These are phyloP conservation scores for Quercus mongolica DNA, from an alignment of 306 rosid genomes.

Conservation along the genomic window DNA sequence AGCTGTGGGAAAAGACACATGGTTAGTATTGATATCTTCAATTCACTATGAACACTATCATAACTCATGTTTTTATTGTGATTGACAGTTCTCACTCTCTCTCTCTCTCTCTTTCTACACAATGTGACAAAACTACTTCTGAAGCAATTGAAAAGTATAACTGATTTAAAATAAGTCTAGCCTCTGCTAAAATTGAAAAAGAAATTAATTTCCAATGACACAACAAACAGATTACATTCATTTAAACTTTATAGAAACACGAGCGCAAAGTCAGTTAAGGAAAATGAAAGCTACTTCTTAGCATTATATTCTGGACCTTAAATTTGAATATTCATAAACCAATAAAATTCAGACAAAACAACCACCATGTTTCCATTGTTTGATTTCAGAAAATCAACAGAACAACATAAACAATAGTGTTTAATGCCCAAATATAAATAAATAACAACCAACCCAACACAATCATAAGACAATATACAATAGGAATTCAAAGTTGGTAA, in stretches of 20 bases:
- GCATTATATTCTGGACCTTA: neutral
- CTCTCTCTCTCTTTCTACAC: too few species aligned
- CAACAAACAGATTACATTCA: neutral
- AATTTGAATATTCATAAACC: neutral
- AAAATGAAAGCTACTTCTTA: neutral
- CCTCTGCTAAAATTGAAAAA: neutral
- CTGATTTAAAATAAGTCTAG: neutral
- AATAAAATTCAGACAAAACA: neutral
- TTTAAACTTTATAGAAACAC: neutral
- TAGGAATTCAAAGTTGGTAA: too few species aligned
- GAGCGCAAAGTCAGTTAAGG: neutral
- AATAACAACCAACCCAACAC: too few species aligned
- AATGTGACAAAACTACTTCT: neutral
- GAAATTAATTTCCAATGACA: neutral
- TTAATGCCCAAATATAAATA: neutral
- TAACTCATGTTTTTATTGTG: neutral
- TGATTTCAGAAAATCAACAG: neutral
- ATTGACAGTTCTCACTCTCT: too few species aligned
- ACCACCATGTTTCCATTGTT: neutral
- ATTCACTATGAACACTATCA: neutral
- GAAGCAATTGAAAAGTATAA: neutral
- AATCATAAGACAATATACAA: too few species aligned
- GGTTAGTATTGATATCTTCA: neutral
- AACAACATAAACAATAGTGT: neutral
- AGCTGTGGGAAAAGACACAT: neutral